A percentile compares a stretch with the other conserved stretches of the same genome.
Evolutionary conservation across 2,329 filamentous ascomycete genomes (phyloP).

Genomic region (Verticillium isaacii): DNA sequence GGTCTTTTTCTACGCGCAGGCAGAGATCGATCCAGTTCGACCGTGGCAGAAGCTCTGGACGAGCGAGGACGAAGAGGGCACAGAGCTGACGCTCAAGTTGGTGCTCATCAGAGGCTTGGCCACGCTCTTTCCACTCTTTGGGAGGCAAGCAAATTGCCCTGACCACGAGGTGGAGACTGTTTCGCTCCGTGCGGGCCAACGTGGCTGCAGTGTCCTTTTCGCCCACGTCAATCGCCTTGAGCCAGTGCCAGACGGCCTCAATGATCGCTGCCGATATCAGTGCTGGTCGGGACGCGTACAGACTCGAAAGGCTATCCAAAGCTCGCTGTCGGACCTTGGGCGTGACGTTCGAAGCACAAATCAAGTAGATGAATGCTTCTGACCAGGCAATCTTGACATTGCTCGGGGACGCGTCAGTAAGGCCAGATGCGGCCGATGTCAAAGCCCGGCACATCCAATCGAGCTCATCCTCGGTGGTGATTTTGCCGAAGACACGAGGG

Average conservation of each 20-base stretch:
- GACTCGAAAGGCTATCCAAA: constrained; percentile 52
- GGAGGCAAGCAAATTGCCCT: constrained; percentile 59
- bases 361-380: constrained; percentile 75
- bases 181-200: constrained; percentile 58
- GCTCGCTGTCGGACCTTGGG: constrained; percentile 61
- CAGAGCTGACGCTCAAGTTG: constrained; percentile 67
- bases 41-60: constrained; percentile 70
- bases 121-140: constrained; percentile 41
- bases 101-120: constrained; percentile 37
- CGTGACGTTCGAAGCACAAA: constrained; percentile 59
- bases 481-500: constrained; percentile 76
- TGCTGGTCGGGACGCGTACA: constrained; percentile 58
- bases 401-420: constrained; percentile 43
- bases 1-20: constrained; percentile 74
- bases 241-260: constrained; percentile 75
- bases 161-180: constrained; percentile 57
- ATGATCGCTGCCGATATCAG: constrained; percentile 60
- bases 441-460: constrained; percentile 73
- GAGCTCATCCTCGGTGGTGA: constrained; percentile 69
- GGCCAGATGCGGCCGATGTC: constrained; percentile 49
- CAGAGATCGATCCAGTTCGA: constrained; percentile 87
- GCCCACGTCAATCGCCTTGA: constrained; percentile 59
- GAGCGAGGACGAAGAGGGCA: constrained; percentile 71
- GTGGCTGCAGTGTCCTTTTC: constrained; percentile 74
- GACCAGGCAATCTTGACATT: constrained; percentile 69